A percentile compares a stretch with the other conserved stretches of the same genome.
phyloP scores from a whole-genome alignment of 225 moss, liverwort and hornwort genomes.

The Straminergon stramineum region DNA sequence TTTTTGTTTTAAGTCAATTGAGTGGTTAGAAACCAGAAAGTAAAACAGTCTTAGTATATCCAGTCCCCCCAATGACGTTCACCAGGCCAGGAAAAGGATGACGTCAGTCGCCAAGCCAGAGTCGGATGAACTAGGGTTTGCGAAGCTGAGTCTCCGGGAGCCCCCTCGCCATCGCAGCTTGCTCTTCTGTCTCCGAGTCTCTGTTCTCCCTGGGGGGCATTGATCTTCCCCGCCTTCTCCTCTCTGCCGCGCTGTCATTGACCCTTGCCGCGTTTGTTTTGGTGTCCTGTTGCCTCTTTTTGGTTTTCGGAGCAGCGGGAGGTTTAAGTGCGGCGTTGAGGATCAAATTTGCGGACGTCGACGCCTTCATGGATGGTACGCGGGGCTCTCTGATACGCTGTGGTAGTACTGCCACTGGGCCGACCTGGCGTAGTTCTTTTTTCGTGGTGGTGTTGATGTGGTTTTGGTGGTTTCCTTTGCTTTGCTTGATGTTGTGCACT shows the following conservation, averaged over 20 bases:
- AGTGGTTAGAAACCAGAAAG: no score
- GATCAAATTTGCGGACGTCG: not conserved
- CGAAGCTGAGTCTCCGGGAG: not conserved
- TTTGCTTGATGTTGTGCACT: not conserved
- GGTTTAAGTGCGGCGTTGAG: constrained; percentile 1
- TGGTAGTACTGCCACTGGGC: not conserved
- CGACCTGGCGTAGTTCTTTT: not conserved
- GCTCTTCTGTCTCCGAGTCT: not conserved
- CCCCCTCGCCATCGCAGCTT: not conserved
- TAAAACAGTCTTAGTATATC: not conserved
- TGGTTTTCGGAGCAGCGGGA: not conserved
- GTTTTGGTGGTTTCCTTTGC: not conserved
- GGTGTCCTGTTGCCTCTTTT: not conserved
- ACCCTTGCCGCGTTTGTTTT: not conserved
- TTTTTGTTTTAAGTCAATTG: not conserved
- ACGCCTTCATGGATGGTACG: not conserved
- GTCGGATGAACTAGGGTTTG: constrained; percentile 3
- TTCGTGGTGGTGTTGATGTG: not conserved
- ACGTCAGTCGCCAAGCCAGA: not conserved
- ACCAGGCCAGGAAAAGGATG: not conserved
- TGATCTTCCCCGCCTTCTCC: not conserved
- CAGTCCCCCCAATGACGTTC: not conserved
- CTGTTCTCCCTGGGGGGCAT: not conserved
- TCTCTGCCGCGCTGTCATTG: not conserved
- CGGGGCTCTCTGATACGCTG: not conserved